These are phyloP conservation scores for Pharus latifolius DNA, from an alignment of 176 grass and related monocot genomes.

Conservation along the genomic window DNA sequence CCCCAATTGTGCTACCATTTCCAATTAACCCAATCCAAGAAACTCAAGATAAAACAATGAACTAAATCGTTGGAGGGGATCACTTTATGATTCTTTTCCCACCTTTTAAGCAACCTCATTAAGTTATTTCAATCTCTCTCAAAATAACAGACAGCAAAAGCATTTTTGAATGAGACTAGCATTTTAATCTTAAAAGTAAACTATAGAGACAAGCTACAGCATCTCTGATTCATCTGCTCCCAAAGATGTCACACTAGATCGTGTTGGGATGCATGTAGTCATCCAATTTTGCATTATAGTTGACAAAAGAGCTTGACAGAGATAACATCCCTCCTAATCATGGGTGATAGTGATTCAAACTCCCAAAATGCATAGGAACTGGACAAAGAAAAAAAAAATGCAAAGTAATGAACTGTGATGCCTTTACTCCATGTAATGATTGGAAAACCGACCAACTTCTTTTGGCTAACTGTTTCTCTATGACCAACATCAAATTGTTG, in stretches of 20 bases:
- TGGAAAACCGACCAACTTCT: not conserved
- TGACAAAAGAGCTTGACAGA: not conserved
- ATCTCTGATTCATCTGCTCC: not conserved
- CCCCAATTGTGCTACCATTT: not conserved
- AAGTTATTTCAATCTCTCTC: not conserved
- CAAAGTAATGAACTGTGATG: too few relatives aligned
- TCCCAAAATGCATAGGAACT: not conserved
- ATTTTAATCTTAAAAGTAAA: not conserved
- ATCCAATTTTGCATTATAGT: not conserved
- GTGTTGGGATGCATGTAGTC: not conserved
- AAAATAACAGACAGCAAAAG: not conserved
- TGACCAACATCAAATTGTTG: not conserved
- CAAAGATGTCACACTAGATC: not conserved
- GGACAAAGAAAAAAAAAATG: too few relatives aligned
- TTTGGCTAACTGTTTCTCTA: not conserved
- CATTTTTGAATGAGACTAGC: not conserved
- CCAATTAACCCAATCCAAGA: not conserved
- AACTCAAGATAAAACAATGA: not conserved
- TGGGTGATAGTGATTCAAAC: not conserved
- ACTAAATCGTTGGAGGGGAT: not conserved
- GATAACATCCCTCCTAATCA: not conserved
- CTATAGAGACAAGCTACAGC: not conserved
- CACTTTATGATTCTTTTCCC: not conserved
- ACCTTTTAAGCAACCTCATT: not conserved
- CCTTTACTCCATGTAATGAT: too few relatives aligned